Conservation (phyloP, 768 basidiomycete genomes). For the Mycena filopes region DNA sequence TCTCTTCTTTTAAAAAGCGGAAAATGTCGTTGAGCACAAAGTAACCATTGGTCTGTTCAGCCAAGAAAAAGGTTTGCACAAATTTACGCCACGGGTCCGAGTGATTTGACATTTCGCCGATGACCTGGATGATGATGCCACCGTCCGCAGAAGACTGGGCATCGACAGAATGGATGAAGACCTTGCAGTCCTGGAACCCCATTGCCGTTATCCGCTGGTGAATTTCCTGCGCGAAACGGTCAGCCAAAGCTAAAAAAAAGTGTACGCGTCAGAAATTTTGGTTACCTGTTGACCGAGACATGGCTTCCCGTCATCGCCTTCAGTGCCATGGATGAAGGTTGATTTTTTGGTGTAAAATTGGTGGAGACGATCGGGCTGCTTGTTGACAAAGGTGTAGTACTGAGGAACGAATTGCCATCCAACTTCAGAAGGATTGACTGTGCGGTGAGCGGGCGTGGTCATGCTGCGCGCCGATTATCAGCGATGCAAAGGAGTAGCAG, state of each 20-base stretch:
- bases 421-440: constrained; percentile 91
- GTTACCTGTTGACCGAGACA: constrained; percentile 93
- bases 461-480: constrained; percentile 40
- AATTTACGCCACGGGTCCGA: constrained; percentile 96
- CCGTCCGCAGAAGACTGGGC: constrained; percentile 94
- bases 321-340: constrained; percentile 96
- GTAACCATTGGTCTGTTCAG: constrained; percentile 98
- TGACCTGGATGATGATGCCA: constrained; percentile 99
- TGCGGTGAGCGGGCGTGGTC: constrained; percentile 58
- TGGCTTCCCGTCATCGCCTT: constrained; percentile 92
- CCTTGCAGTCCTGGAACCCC: constrained; percentile 96
- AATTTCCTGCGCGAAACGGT: constrained; percentile 77
- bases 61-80: constrained; percentile 99
- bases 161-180: constrained; percentile 98
- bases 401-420: constrained; percentile 99
- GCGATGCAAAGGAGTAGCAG: background rate
- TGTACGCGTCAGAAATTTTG: constrained; percentile 19
- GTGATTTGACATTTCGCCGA: constrained; percentile 98
- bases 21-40: constrained; percentile 99
- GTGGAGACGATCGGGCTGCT: constrained; percentile 95
- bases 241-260: constrained; percentile 13
- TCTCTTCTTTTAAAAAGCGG: constrained; percentile 98
- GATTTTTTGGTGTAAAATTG: constrained; percentile 99
- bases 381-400: constrained; percentile 99
- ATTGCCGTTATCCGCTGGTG: constrained; percentile 95